These are phyloP conservation scores for Dionaea muscipula DNA, from an alignment of 179 eudicot genomes.

Conservation along the genomic window DNA sequence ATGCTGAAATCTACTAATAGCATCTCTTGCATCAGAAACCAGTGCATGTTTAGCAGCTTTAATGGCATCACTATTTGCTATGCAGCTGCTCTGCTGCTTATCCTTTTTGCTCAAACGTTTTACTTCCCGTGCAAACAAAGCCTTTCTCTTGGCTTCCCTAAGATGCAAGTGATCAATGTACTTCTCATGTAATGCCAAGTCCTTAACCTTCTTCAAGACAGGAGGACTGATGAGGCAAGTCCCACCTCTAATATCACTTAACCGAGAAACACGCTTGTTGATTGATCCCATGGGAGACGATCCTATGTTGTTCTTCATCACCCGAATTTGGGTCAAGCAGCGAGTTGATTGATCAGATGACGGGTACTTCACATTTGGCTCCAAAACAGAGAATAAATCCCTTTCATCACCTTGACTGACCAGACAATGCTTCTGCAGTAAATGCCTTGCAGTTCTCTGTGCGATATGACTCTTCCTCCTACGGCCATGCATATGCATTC, in stretches of 20 bases:
- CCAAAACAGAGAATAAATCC: conserved; percentile 65
- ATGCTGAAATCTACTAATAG: conserved; percentile 35
- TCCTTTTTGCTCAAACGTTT: conserved; percentile 19
- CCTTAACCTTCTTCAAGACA: conserved; percentile 68
- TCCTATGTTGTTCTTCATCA: conserved; percentile 14
- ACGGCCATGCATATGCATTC: conserved; percentile 16
- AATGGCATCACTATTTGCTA: conserved; percentile 22
- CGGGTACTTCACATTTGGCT: conserved; percentile 37
- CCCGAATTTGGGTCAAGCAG: conserved; percentile 29
- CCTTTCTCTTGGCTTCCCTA: conserved; percentile 72
- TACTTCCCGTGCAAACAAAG: conserved; percentile 18
- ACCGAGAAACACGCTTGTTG: conserved; percentile 36
- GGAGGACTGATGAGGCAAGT: conserved; percentile 59
- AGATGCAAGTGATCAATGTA: conserved; percentile 66
- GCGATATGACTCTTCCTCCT: conserved; percentile 35
- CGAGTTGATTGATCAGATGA: conserved; percentile 11
- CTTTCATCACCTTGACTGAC: conserved; percentile 31
- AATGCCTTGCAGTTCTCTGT: conserved; percentile 56
- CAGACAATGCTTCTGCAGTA: conserved; percentile 42
- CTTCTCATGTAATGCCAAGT: conserved; percentile 73
- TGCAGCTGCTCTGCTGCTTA: conserved; percentile 17
- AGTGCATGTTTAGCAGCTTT: conserved; percentile 56
- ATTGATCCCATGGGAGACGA: too few species aligned
- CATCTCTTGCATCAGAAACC: conserved; percentile 54
- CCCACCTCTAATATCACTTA: conserved; percentile 19